Percentiles rank a stretch among this genome's conserved stretches.
phyloP scores from a whole-genome alignment of 345 rosid species.

The Theobroma cacao region DNA sequence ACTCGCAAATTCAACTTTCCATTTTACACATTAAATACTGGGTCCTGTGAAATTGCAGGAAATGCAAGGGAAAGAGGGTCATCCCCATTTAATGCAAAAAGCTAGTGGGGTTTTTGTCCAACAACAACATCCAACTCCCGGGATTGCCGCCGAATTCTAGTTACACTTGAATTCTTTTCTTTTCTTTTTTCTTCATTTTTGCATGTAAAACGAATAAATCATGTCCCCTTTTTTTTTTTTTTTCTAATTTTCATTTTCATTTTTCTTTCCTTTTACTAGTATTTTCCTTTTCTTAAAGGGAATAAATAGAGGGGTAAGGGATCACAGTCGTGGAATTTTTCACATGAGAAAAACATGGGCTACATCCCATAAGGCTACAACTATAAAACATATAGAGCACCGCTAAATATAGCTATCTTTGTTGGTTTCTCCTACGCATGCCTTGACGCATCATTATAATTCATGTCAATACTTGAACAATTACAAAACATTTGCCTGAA shows the following conservation, averaged over 20 bases:
- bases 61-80: background rate
- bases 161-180: background rate
- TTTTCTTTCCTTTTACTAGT: background rate
- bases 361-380: background rate
- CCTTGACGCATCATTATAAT: background rate
- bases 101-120: background rate
- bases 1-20: background rate
- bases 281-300: background rate
- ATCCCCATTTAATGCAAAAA: constrained; percentile 31
- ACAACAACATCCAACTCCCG: constrained; percentile 30
- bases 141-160: constrained; percentile 28
- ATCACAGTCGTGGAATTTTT: background rate
- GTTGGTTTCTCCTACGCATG: background rate
- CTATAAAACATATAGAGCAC: too few species aligned
- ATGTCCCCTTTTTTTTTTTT: background rate
- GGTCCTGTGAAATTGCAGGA: background rate
- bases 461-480: too few species aligned
- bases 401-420: background rate
- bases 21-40: background rate
- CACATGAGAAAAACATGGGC: background rate
- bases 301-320: background rate
- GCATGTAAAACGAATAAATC: background rate
- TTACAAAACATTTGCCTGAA: background rate
- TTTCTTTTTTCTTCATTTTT: background rate
- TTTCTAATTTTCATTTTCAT: background rate